Evolutionary conservation across 192 early-diverging fungal species (phyloP), one percentile per base, ranked within the genome.

Genomic region (Haplosporangium gracile): DNA sequence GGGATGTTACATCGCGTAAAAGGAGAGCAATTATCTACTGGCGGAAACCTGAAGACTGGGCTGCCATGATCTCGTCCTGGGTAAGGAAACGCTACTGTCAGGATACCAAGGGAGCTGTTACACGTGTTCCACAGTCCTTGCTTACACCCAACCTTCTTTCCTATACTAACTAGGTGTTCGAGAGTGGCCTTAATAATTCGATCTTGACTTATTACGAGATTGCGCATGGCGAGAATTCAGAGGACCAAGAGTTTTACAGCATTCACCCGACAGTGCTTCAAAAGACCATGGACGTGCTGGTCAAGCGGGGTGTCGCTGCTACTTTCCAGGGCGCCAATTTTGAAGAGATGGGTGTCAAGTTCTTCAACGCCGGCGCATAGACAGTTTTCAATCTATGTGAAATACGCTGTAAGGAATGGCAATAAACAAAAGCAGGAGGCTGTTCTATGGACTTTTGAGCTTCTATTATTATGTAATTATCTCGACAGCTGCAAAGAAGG

Each of bases 1-100:
- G 92, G 92, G 91, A 89, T 72, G 47, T 82, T 47, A 87, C 82
- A 24, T 78, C 81, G n/a, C 79, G 82, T 34, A 94, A 93, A 70
- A 74, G 78, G 20, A 76, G 89, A 6, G 96, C 95, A 26, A 87
- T 96, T 39, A 89, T 99, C 8, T 95, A 94, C 76, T 98, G 97
- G 97, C 92, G 94, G 76, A 96, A 94, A 84, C 96, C 96, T 11
- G 97, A 97, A 68, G 96, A 97, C 72, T 99, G 98, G 98, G 97
- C 96, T 2, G 74, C 86, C 18, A 81, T 95, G 79, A 92, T 99
- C 18, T 93, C 95, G 74, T 89, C 93, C 69, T 99, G 97, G 97
- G 97, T 96, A 78, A 81, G 82, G 68, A 49, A 57, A 72, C 45
- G 4, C 10, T 13, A n/a, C 45, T 32, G 7, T 9, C 16, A 75